Base-by-base conservation (phyloP, 306 rosid species). In the Begonia loranthoides region DNA sequence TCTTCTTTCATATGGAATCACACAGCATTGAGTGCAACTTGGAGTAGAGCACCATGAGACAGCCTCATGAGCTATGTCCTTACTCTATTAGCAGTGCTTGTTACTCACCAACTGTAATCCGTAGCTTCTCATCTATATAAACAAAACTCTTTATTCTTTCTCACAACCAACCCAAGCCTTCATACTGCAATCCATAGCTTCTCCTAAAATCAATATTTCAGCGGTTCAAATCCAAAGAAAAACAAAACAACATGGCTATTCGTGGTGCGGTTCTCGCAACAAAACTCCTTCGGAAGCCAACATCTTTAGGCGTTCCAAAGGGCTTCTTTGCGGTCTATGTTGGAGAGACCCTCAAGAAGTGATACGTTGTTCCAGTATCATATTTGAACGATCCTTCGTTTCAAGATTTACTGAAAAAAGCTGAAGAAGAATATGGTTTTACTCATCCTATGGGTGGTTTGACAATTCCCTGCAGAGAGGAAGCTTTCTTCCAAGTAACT, bases 361-460 rank as follows among this genome's bases (percentile, higher is more conserved):
- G 36, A 28, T 7, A 28, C 5, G 36, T 28, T 7, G 36, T 55
- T 36, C 59, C 59, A 5, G 9, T 55, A 15, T 11, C 49, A 16
- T 41, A 41, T 17, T 55, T 41, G 59, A 55, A 55, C 4, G 33
- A 55, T 12, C 39, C 59, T 17, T 17, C 36, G 22, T 72, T 72
- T 54, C 69, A 66, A 58, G 70, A 67, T 5, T 72, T 72, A 54
- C 12, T 67, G 19, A 53, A 54, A 62, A 66, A 54, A 14, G 66
- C 54, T 22, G 63, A 72, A 24, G 54, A 66, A 72, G 66, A 72
- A 54, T 72, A 66, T 1, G 73, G 77, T 45, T 67, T 56, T 12
- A 17, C 67, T 50, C 67, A 63, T 67, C 64, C 64, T 11, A 67
- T 67, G 70, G 78, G 70, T 1, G 70, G 64, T 3, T 70, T 73